Base-by-base conservation (phyloP, 2,329 filamentous ascomycete genomes). In the Phaeomoniella chlamydospora region DNA sequence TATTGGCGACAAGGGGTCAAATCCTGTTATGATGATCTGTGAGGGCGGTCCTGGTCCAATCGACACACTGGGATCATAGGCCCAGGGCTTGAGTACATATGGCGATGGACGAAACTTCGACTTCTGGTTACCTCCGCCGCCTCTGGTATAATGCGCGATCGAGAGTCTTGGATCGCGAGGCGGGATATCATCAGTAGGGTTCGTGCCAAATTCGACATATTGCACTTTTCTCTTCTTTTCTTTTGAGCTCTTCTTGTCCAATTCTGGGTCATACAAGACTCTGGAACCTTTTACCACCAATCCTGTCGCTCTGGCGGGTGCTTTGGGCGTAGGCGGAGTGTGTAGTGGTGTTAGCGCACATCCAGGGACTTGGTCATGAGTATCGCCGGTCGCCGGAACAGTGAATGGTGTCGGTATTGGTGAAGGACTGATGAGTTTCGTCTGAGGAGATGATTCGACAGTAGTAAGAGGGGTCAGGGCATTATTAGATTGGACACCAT, bases 21-120 rank as follows among this genome's bases (percentile, higher is more conserved):
- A 94, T n/a, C 86, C 85, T n/a, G 78, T 87, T 14, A 94, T 85
- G 3, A 96, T 79, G 34, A 98, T 76, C 54, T 94, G 85, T 2
- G 81, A 85, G 2, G 90, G 84, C 11, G 88, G 88, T 0, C 85
- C 85, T 15, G 86, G 84, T 0, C 87, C 88, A 29, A 45, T 37
- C 2, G 88, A 93, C 3, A 84, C 85, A 48, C 75, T 76, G 4
- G 77, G 62, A 53, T 96, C 87, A 57, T 85, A 90, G 16, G 73
- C 60, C 57, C 92, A 94, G 15, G 81, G 79, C 53, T 76, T 82
- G 35, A 94, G 62, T 41, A 80, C 77, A 58, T 94, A 93, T 70
- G 73, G 51, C 72, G 80, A 52, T 77, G 63, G 48, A 74, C 83
- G 44, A 74, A 78, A 63, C 79, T 88, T 52, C 68, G 73, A 39